Evolutionary conservation across 2,329 filamentous ascomycete genomes (phyloP).

Genomic region (Calonectria hongkongensis): DNA sequence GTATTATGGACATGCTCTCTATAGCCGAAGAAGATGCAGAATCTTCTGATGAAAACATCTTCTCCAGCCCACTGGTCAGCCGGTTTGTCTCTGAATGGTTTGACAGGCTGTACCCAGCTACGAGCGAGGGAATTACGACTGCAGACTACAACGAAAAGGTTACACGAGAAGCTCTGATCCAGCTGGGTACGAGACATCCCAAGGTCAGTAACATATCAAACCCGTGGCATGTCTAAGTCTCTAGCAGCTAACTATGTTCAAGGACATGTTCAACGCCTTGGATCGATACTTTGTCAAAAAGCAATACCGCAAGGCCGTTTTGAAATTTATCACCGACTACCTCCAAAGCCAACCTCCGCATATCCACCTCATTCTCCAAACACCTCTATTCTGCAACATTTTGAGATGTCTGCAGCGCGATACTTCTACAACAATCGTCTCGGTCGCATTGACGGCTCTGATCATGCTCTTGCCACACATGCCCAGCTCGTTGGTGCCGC

Average conservation of each 20-base stretch:
- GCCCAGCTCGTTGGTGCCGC: constrained; percentile 80
- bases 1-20: constrained; percentile 78
- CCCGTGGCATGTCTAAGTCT: background rate
- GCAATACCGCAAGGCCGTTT: constrained; percentile 77
- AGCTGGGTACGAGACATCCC: constrained; percentile 81
- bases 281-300: constrained; percentile 80
- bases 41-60: constrained; percentile 63
- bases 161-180: constrained; percentile 71
- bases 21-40: constrained; percentile 76
- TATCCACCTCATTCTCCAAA: constrained; percentile 83
- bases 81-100: constrained; percentile 76
- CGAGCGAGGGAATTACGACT: constrained; percentile 60
- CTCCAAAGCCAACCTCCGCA: constrained; percentile 87
- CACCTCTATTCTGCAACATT: constrained; percentile 81
- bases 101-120: constrained; percentile 64
- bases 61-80: constrained; percentile 71
- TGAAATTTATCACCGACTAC: constrained; percentile 83
- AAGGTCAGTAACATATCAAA: constrained; percentile 61
- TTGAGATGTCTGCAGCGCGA: constrained; percentile 85
- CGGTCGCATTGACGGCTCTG: constrained; percentile 82
- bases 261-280: constrained; percentile 80
- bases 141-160: constrained; percentile 70
- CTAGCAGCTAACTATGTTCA: constrained; percentile 27
- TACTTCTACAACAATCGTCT: constrained; percentile 85
- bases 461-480: constrained; percentile 91